Base-by-base conservation (phyloP, 2,329 filamentous ascomycete genomes). In the Penicillium thymicola region DNA sequence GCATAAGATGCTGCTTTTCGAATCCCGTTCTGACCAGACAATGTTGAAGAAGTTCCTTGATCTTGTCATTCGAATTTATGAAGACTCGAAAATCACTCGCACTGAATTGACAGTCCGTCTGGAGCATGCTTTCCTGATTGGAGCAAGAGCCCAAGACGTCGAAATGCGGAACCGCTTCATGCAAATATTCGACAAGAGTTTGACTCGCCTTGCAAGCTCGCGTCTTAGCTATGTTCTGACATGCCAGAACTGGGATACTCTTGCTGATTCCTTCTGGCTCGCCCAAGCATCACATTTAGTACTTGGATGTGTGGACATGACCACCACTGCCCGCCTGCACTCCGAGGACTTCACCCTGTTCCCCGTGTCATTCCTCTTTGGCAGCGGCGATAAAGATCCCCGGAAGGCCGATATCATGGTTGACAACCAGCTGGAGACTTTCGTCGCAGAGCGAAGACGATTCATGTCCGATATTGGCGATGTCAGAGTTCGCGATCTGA, bases 1-100 rank as follows among this genome's bases (percentile, higher is more conserved):
- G n/a, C 92, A 96, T 67, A 99, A 99, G 77, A 99, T 99, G 94
- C 79, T 97, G 16, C 87, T 92, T 0, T 99, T 99, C 65, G 94
- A 99, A 75, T 86, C 90, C 55, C 85, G 94, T 38, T 78, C 83
- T 28, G 93, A 97, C 70, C 85, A 87, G 32, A 91, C 88, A 0
- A 87, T 99, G 77, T 81, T 99, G 55, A 92, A 88, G 64, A 93
- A 93, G 70, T 99, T 97, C 78, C 81, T 99, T 57, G 90, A 97
- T 63, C 85, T 99, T 27, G 94, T 99, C 27, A 96, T 99, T 65
- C 87, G 92, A 47, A 97, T 99, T 58, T 99, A 99, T 71, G 95
- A 99, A 70, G 94, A 99, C 68, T 90, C 92, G 0, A 96, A 95
- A 76, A 94, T 99, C 60, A 92, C 92, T 1, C 85, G 92, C 32